These are phyloP conservation scores for Dichomitus squalens DNA, from an alignment of 1,284 basidiomycete species.

Conservation along the genomic window DNA sequence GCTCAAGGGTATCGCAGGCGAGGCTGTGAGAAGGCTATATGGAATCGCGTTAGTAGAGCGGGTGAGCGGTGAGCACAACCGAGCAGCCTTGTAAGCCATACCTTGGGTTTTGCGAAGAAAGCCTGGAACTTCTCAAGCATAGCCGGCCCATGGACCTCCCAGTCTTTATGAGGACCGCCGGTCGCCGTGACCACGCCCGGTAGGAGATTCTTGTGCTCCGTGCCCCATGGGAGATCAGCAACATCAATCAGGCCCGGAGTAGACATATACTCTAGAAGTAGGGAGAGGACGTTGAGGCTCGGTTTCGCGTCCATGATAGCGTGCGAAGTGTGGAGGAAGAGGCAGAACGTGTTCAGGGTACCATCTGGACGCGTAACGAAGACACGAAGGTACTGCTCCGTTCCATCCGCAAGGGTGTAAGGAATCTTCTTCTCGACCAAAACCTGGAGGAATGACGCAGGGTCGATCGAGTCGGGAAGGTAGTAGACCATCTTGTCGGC, in stretches of 20 bases:
- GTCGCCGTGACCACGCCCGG: constrained; percentile 12
- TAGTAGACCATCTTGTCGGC: background rate
- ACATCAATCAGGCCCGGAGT: background rate
- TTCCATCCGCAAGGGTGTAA: background rate
- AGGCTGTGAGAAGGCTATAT: background rate
- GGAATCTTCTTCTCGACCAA: background rate
- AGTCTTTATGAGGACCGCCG: constrained; percentile 8
- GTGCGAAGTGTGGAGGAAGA: background rate
- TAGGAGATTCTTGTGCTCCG: constrained; percentile 14
- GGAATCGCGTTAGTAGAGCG: background rate
- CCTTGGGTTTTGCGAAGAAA: background rate
- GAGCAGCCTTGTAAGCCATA: background rate
- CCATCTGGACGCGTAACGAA: background rate
- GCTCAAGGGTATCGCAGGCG: background rate
- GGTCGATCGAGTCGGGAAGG: background rate
- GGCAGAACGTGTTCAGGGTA: background rate
- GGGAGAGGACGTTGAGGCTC: background rate
- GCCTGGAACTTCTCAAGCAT: background rate
- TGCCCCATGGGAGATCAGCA: constrained; percentile 8
- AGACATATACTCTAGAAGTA: background rate
- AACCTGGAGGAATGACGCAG: background rate
- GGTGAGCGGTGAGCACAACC: background rate
- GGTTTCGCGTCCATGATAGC: background rate
- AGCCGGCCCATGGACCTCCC: constrained; percentile 3
- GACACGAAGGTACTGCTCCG: background rate